phyloP scores from a whole-genome alignment of 108 stramenopile genomes.

The Parietichytrium sp. region DNA sequence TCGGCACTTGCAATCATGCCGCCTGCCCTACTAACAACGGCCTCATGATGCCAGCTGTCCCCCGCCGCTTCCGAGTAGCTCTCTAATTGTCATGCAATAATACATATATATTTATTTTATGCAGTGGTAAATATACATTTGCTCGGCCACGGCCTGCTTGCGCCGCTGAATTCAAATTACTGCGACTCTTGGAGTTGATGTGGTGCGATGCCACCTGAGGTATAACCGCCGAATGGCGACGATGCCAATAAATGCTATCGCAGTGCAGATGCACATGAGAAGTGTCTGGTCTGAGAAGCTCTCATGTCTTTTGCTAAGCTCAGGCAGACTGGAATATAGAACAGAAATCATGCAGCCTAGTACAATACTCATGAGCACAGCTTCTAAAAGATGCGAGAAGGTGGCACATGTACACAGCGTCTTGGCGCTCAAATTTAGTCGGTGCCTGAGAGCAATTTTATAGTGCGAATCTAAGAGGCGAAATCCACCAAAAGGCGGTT shows the following conservation, averaged over 20 bases:
- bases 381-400: neutral
- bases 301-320: neutral
- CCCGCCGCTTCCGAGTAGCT: neutral
- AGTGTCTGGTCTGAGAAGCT: too few relatives aligned
- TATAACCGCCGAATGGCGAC: neutral
- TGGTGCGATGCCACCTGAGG: slow-evolving; percentile 23
- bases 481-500: too few relatives aligned
- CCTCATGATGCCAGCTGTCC: too few relatives aligned
- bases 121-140: neutral
- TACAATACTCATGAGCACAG: neutral
- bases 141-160: neutral
- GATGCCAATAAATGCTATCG: neutral
- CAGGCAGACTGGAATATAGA: neutral
- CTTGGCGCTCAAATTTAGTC: neutral
- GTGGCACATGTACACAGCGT: neutral
- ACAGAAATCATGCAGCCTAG: neutral
- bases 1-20: too few relatives aligned
- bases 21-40: too few relatives aligned
- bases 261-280: neutral
- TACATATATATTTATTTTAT: neutral
- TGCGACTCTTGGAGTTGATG: neutral
- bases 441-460: neutral
- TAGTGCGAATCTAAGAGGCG: too few relatives aligned
- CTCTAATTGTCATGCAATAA: neutral
- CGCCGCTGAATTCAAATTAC: neutral